Percentiles rank a stretch among this genome's conserved stretches.
Evolutionary conservation across 305 asterid genomes (phyloP).

Genomic region (Fraxinus nigra): DNA sequence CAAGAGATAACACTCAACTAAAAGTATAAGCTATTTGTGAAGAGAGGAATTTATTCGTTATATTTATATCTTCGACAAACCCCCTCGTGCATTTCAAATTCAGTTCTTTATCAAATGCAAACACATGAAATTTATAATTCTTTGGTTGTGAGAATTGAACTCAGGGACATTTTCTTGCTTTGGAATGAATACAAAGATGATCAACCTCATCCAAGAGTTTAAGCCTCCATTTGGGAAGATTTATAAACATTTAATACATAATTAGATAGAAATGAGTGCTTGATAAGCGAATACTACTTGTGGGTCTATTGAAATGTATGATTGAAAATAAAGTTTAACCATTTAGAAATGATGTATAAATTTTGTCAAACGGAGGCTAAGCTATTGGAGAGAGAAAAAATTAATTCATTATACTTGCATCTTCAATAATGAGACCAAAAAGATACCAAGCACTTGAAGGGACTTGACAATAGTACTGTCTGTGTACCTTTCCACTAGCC

Average conservation of each 20-base stretch:
- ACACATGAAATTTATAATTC: background rate
- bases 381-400: background rate
- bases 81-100: background rate
- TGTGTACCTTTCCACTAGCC: slow-evolving; percentile 96
- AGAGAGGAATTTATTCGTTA: background rate
- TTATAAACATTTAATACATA: too few species aligned
- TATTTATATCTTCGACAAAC: background rate
- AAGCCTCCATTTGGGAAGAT: background rate
- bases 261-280: too few species aligned
- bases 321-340: too few species aligned
- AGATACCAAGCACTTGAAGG: slow-evolving; percentile 9
- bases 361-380: too few species aligned
- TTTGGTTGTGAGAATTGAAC: background rate
- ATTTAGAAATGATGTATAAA: too few species aligned
- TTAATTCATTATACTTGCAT: background rate
- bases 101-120: background rate
- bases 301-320: too few species aligned
- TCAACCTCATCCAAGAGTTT: background rate
- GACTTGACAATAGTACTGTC: slow-evolving; percentile 15
- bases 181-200: background rate
- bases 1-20: background rate
- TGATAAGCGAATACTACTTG: too few species aligned
- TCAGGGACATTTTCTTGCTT: background rate
- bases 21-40: background rate
- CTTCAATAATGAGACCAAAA: background rate